Percentiles rank a stretch among this genome's conserved stretches.
These are phyloP conservation scores for Moesziomyces sp. DNA, from an alignment of 1,284 basidiomycete species.

Conservation along the genomic window DNA sequence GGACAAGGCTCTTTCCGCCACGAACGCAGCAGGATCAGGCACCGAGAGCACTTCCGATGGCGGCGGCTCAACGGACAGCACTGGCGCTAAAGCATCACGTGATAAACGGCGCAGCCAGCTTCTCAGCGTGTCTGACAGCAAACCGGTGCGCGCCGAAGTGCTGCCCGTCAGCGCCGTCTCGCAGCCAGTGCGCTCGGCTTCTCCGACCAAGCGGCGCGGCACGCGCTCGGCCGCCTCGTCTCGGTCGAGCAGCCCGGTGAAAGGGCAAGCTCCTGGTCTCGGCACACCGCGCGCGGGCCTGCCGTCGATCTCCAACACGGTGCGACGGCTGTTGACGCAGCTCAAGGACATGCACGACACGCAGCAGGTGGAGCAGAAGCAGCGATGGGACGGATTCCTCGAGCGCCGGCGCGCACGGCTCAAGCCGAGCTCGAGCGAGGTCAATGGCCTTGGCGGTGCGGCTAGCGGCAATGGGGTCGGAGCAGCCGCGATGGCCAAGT, in stretches of 20 bases:
- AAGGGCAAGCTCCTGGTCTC: slow-evolving; percentile 1
- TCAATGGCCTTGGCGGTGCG: slow-evolving; percentile 11
- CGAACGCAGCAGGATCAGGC: slow-evolving; percentile 17
- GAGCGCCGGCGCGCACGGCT: slow-evolving; percentile 72
- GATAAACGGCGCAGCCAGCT: slow-evolving; percentile 35
- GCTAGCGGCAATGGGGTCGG: slow-evolving; percentile 2
- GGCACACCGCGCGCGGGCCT: slow-evolving; percentile 8
- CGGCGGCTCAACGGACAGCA: slow-evolving; percentile 12
- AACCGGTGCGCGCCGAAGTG: slow-evolving; percentile 62
- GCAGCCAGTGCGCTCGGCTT: slow-evolving; percentile 15
- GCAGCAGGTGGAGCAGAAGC: slow-evolving; percentile 78
- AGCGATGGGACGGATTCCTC: slow-evolving; percentile 90
- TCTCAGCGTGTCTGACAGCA: slow-evolving; percentile 60
- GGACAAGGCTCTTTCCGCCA: slow-evolving; percentile 15
- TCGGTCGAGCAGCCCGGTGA: slow-evolving; percentile 43
- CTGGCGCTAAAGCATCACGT: slow-evolving; percentile 13
- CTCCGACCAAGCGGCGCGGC: slow-evolving; percentile 20
- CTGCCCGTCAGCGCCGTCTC: slow-evolving; percentile 51
- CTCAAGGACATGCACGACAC: slow-evolving; percentile 86
- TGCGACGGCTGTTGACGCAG: slow-evolving; percentile 80
- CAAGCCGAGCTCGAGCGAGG: slow-evolving; percentile 12
- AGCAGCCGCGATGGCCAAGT: slow-evolving; percentile 5
- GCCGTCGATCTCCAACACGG: slow-evolving; percentile 74
- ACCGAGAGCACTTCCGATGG: slow-evolving; percentile 22
- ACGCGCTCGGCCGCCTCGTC: slow-evolving; percentile 36